phyloP scores from a whole-genome alignment of 441 rosid species.

The Gossypium schwendimanii region DNA sequence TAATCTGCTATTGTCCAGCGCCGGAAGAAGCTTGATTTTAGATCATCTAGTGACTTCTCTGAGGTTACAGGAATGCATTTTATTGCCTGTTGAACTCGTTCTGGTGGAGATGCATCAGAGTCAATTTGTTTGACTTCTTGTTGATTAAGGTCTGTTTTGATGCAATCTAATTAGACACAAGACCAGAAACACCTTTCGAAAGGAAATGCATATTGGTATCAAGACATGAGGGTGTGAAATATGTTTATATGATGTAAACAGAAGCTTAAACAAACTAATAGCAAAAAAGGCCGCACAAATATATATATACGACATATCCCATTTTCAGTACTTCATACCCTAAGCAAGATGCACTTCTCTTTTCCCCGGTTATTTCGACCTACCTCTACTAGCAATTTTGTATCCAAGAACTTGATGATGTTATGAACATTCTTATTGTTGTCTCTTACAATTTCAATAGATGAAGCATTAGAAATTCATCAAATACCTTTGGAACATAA shows the following conservation, averaged over 20 bases:
- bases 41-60: not conserved
- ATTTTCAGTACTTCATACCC: not conserved
- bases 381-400: not conserved
- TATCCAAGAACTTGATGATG: not conserved
- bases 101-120: constrained; percentile 25
- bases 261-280: not conserved
- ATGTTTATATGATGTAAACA: not conserved
- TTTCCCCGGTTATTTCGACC: not conserved
- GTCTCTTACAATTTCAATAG: not conserved
- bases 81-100: constrained; percentile 41
- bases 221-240: not conserved
- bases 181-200: not conserved
- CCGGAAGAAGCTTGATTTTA: constrained; percentile 23
- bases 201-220: not conserved
- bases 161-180: not conserved
- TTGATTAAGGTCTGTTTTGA: constrained; percentile 33
- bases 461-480: not conserved
- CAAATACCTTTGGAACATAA: not conserved
- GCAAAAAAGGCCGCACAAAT: not conserved
- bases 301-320: not conserved
- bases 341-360: not conserved
- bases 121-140: constrained; percentile 33
- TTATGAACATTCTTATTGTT: not conserved
- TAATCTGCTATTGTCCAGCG: constrained; percentile 54
- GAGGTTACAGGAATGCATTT: constrained; percentile 27